Evolutionary conservation across 305 asterid genomes (phyloP).

Genomic region (Nicotiana rustica): DNA sequence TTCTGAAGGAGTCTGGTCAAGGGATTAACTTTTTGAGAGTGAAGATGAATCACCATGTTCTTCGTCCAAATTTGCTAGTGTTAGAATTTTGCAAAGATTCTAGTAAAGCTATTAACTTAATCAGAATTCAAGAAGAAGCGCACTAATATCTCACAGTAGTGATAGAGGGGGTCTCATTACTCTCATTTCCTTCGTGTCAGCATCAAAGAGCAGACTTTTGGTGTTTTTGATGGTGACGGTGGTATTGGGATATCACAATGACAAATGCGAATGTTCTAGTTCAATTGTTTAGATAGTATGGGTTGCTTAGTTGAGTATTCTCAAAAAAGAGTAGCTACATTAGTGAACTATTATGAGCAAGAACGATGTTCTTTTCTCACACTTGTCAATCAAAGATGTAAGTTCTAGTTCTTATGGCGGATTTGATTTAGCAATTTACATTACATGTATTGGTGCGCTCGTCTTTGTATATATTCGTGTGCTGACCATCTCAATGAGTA

Average conservation of each 20-base stretch:
- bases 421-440: background rate
- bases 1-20: background rate
- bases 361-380: background rate
- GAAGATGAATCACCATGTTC: slow-evolving; percentile 8
- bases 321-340: background rate
- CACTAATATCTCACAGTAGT: background rate
- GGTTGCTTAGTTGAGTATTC: background rate
- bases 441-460: slow-evolving; percentile 20
- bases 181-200: background rate
- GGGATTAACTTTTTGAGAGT: background rate
- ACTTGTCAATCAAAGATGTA: background rate
- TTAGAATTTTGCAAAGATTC: background rate
- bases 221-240: background rate
- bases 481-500: slow-evolving; percentile 31
- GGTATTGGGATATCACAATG: background rate
- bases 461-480: background rate
- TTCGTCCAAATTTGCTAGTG: background rate
- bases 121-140: background rate
- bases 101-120: background rate
- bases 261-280: background rate
- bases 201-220: background rate
- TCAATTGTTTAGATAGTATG: background rate
- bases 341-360: background rate
- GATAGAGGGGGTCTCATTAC: background rate
- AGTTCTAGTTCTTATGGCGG: background rate